phyloP scores from a whole-genome alignment of 2,329 filamentous ascomycete genomes.

The Parastagonospora avenae region DNA sequence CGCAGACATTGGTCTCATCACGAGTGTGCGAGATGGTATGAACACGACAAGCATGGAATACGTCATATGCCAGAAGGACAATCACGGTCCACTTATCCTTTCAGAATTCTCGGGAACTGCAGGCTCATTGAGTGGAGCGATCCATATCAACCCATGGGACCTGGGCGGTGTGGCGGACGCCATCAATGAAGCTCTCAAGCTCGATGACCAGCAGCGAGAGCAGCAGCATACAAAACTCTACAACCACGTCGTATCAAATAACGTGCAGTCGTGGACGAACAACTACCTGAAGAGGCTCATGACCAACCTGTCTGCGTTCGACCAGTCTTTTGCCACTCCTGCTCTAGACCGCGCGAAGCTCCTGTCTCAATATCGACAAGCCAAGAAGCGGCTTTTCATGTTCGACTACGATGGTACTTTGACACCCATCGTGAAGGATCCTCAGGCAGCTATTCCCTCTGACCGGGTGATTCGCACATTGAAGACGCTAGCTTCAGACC shows the following conservation, averaged over 20 bases:
- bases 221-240: slow-evolving; percentile 77
- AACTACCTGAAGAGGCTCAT: slow-evolving; percentile 79
- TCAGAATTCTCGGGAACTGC: slow-evolving; percentile 97
- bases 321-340: slow-evolving; percentile 77
- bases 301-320: slow-evolving; percentile 77
- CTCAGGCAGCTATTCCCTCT: slow-evolving; percentile 85
- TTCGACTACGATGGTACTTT: slow-evolving; percentile 98
- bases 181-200: slow-evolving; percentile 80
- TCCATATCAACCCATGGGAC: slow-evolving; percentile 98
- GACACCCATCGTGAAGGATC: slow-evolving; percentile 91
- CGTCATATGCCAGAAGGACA: slow-evolving; percentile 86
- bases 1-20: slow-evolving; percentile 91
- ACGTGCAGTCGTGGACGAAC: slow-evolving; percentile 83
- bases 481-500: slow-evolving; percentile 77
- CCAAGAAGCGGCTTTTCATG: slow-evolving; percentile 88
- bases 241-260: slow-evolving; percentile 82
- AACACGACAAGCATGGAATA: slow-evolving; percentile 97
- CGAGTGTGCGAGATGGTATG: slow-evolving; percentile 95
- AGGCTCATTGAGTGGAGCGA: slow-evolving; percentile 80
- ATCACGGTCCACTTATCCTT: slow-evolving; percentile 84
- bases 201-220: slow-evolving; percentile 69
- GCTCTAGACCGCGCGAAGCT: slow-evolving; percentile 76
- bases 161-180: slow-evolving; percentile 80
- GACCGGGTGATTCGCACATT: slow-evolving; percentile 80
- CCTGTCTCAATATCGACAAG: slow-evolving; percentile 73